Base-by-base conservation (phyloP, 2,329 filamentous ascomycete genomes). In the Fusarium xylarioides region DNA sequence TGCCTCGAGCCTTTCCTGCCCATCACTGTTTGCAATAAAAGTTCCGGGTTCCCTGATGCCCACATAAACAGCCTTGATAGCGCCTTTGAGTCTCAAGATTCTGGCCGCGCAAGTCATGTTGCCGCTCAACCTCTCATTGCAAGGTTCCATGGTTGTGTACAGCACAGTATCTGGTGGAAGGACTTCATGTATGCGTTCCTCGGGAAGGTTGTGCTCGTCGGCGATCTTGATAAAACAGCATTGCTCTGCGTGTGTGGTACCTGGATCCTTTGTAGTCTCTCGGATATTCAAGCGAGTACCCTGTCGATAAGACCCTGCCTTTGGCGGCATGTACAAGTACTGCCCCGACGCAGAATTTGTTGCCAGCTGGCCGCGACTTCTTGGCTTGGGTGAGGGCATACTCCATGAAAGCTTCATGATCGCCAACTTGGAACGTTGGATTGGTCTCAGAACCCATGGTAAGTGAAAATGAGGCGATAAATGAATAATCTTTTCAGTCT, bases 71-170 rank as follows among this genome's bases (percentile, higher is more conserved):
- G 71, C 76, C 72, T 80, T 81, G 35, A 84, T 79, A 7, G 74
- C 77, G 18, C 75, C 63, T 34, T 77, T 78, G 11, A 81, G 77
- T 38, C 73, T 70, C 63, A 84, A 58, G 23, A 83, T 83, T 28
- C 81, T 79, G 6, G 80, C 76, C 34, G 75, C 78, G 53, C 82
- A 85, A 12, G 80, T 81, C 73, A 71, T 80, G 53, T 83, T 83
- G 9, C 82, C 80, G 60, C 82, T 83, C 2, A 85, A 70, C 60
- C 83, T 78, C 66, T 82, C 79, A 58, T 81, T 84, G 74, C 83
- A 86, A 9, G 83, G 82, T 65, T 85, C 84, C 83, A 85, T 85
- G 12, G 83, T 85, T 10, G 83, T 85, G 64, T 85, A 85, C 1
- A 86, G 75, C 4, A 79, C 80, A 0, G 83, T 83, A 56, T 84